These are phyloP conservation scores for Aciculoconidium aculeatum DNA, from an alignment of 805 yeast species.

Conservation along the genomic window DNA sequence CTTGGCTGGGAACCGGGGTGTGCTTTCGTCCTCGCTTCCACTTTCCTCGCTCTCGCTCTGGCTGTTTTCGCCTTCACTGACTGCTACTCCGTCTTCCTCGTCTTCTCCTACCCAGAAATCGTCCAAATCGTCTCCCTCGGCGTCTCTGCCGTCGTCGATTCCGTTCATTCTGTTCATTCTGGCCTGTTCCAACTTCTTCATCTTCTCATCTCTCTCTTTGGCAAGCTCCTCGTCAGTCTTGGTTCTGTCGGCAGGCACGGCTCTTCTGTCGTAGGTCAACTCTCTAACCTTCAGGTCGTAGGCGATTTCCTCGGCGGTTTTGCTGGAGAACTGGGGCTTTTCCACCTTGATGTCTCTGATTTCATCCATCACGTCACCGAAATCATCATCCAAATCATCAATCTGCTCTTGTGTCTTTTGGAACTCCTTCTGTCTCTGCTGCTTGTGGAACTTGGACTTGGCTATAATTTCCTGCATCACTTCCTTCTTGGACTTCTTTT, in stretches of 20 bases:
- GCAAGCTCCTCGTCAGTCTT: constrained; percentile 69
- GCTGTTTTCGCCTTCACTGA: constrained; percentile 28
- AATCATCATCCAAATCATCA: constrained; percentile 65
- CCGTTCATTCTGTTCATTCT: constrained; percentile 75
- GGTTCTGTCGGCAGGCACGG: constrained; percentile 77
- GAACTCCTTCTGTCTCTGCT: constrained; percentile 65
- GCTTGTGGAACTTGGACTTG: constrained; percentile 71
- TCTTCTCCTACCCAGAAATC: constrained; percentile 63
- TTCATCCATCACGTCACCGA: constrained; percentile 62
- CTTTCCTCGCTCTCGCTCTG: constrained; percentile 32
- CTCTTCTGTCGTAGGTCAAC: constrained; percentile 63
- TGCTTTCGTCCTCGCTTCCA: constrained; percentile 9
- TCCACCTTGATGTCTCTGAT: constrained; percentile 24
- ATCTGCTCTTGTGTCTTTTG: constrained; percentile 56
- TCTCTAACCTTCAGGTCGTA: constrained; percentile 66
- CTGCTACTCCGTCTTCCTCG: constrained; percentile 39
- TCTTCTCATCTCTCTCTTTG: constrained; percentile 54
- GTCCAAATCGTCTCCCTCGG: constrained; percentile 62
- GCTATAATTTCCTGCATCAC: constrained; percentile 84
- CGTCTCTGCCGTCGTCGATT: constrained; percentile 42
- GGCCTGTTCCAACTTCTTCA: constrained; percentile 59
- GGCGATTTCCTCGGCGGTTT: constrained; percentile 40
- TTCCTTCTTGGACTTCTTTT: constrained; percentile 73
- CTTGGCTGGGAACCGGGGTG: too few relatives aligned
- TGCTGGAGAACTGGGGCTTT: constrained; percentile 20